Evolutionary conservation across 768 basidiomycete species (phyloP).

Genomic region (Mycena kentingensis): DNA sequence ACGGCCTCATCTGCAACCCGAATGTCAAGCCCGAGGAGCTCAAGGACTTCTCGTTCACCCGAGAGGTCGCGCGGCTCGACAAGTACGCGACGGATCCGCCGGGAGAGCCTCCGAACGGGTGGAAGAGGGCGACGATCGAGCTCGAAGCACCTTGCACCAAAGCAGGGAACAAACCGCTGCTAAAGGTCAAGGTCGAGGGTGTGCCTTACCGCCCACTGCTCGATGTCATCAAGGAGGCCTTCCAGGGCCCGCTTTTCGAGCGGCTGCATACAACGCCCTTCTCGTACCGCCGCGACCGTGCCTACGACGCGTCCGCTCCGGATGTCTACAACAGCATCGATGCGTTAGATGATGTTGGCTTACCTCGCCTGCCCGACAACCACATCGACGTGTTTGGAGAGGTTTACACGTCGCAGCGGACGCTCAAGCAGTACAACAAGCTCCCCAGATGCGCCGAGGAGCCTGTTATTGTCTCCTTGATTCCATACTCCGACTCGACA

Average conservation of each 20-base stretch:
- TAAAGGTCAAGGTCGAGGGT: slow-evolving; percentile 29
- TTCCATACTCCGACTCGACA: slow-evolving; percentile 29
- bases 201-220: slow-evolving; percentile 28
- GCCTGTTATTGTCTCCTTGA: slow-evolving; percentile 18
- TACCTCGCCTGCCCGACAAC: too few species aligned
- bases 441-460: slow-evolving; percentile 16
- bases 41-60: too few species aligned
- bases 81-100: background rate
- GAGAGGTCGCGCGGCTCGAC: too few species aligned
- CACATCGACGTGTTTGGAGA: too few species aligned
- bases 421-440: too few species aligned
- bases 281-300: too few species aligned
- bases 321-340: too few species aligned
- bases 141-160: slow-evolving; percentile 26
- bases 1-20: too few species aligned
- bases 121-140: slow-evolving; percentile 25
- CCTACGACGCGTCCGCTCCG: too few species aligned
- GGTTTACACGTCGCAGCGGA: too few species aligned
- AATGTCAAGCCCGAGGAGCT: too few species aligned
- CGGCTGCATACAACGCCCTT: slow-evolving; percentile 18
- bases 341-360: too few species aligned
- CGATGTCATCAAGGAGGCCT: slow-evolving; percentile 25
- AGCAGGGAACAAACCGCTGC: slow-evolving; percentile 23
- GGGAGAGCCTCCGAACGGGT: slow-evolving; percentile 18
- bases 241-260: slow-evolving; percentile 15